Base-by-base conservation (phyloP, 306 rosid genomes). In the Lotus japonicus region DNA sequence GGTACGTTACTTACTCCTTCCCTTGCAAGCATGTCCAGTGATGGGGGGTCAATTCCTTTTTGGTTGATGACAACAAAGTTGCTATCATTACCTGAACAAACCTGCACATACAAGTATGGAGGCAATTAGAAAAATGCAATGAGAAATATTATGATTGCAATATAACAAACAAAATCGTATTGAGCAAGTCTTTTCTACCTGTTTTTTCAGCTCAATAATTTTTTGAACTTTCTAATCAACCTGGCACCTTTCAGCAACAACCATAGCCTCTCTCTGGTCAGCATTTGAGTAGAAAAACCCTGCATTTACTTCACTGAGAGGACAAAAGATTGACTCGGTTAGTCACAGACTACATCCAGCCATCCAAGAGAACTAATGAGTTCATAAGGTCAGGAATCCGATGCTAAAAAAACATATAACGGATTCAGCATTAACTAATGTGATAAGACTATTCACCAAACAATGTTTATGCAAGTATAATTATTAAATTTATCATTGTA, bases 231-330 rank as follows among this genome's bases (percentile, higher is more conserved):
- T 94, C 78, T 94, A 97, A 43, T 94, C 98, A 73, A 90, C 98
- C 45, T 83, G 89, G 15, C 79, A 89, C 81, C 98, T 94, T 81
- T 94, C 98, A 71, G 97, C 98, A 18, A 83, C 61, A 81, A 94
- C 92, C 98, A 94, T 94, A 5, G 89, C 89, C 79, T 90, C 98
- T 72, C 99, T 86, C 87, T 94, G 99, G 68, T 90, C 97, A 11
- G 99, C 95, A 82, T 64, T 94, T 65, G 99, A 94, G 97, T 94
- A 94, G 90, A 94, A 94, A 82, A 94, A 94, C 5, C 99, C 99
- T 46, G 99, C 79, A 80, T 94, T 94, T 76, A 94, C 61, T 81
- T 94, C 99, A 88, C 99, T 94, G 86, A 58, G 35, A 71, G 36
- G 43, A 64, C 74, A 56, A 85, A 63, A 42, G 50, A 71, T 54